Conservation (phyloP, 208 protist genomes). For the Naegleria fowleri region DNA sequence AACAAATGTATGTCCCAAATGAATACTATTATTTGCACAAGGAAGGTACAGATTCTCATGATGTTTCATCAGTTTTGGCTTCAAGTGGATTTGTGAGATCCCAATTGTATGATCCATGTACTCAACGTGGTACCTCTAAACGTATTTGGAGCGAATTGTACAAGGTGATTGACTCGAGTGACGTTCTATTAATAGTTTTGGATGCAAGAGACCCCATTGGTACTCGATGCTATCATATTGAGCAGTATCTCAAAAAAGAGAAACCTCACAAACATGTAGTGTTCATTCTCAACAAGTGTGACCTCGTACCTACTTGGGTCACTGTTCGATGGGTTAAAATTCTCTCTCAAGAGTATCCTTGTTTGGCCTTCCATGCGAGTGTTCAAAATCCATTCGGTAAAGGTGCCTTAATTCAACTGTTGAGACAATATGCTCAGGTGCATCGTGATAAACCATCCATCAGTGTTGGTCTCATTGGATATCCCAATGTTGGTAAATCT, state of each 20-base stretch:
- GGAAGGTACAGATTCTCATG: background rate
- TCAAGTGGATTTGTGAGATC: background rate
- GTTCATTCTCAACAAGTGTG: slow-evolving; percentile 99
- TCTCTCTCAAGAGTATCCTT: slow-evolving; percentile 96
- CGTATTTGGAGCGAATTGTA: slow-evolving; percentile 99
- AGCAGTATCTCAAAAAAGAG: slow-evolving; percentile 85
- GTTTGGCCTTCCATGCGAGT: slow-evolving; percentile 98
- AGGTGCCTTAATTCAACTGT: slow-evolving; percentile 94
- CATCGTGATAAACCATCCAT: slow-evolving; percentile 83
- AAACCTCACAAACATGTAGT: slow-evolving; percentile 97
- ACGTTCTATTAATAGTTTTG: slow-evolving; percentile 97
- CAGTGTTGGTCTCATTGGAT: slow-evolving; percentile 94
- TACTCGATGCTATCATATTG: slow-evolving; percentile 86
- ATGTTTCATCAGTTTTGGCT: background rate
- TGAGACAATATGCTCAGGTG: slow-evolving; percentile 90
- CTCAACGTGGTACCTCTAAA: slow-evolving; percentile 95
- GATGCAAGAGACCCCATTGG: slow-evolving; percentile 97
- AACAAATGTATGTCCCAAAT: slow-evolving; percentile 43
- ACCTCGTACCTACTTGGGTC: slow-evolving; percentile 97
- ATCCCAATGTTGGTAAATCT: slow-evolving; percentile 99
- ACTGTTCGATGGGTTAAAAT: slow-evolving; percentile 92
- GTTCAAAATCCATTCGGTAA: slow-evolving; percentile 99
- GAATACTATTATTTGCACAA: slow-evolving; percentile 40
- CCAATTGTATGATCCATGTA: slow-evolving; percentile 64
- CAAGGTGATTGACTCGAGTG: slow-evolving; percentile 98